Base-by-base conservation (phyloP, 169 alveolate species). In the Eimeria acervulina region DNA sequence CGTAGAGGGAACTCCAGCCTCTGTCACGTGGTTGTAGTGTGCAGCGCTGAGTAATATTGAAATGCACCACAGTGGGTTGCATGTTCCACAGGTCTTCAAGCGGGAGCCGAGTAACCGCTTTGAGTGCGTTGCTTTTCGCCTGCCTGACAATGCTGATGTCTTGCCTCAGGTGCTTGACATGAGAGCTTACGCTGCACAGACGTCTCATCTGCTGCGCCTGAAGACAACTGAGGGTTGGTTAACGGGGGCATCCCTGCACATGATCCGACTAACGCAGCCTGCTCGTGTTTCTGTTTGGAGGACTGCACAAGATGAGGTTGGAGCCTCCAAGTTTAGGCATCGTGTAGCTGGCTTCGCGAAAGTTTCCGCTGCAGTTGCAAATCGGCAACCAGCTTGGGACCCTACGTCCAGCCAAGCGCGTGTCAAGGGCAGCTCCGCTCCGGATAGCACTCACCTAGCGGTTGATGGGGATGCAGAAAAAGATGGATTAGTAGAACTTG, bases 211-310 rank as follows among this genome's bases (percentile, higher is more conserved):
- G 63, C 66, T 87, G 81, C 78, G 93, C 23, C 61, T 87, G 63
- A 87, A 87, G 47, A 87, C 80, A 33, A 66, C 63, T 36, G 93
- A 87, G 83, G 93, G 93, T 47, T 87, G 93, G 93, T 33, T 87
- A 40, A 87, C 93, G 23, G 93, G 93, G 15, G 93, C 93, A 38
- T 36, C 81, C n/a, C 23, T 87, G 42, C 81, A 87, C 10, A 33
- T 61, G 63, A 36, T 87, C 44, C 81, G 81, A 31, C 61, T 63
- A 8, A 63, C 78, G 23, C 93, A 55, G 55, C 63, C 55, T 21
- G 40, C 93, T 36, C 81, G 93, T 26, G 78, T 21, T 36, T 23
- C 83, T 31, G 23, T 63, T 42, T 63, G 63, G 83, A 87, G 63
- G 93, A 5, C 61, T 13, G 51, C 83, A 40, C 40, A 87, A 36